Base-by-base conservation (phyloP, 768 basidiomycete genomes). In the Paxillus involutus region DNA sequence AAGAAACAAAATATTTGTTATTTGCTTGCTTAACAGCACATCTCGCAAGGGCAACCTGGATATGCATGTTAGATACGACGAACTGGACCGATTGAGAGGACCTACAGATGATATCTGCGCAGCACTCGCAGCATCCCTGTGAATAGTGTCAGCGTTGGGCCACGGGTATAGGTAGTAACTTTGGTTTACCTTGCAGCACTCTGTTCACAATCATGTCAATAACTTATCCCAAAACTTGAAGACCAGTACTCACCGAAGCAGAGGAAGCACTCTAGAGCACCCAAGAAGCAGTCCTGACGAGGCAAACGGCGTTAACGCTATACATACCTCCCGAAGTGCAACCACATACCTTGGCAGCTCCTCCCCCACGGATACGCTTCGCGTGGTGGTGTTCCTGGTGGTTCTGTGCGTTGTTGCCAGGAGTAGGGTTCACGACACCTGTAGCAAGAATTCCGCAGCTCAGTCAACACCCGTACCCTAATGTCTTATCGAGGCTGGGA, bases 1-100 rank as follows among this genome's bases (percentile, higher is more conserved):
- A 43, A 37, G 12, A 13, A 58, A 61, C 57, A 64, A 24, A 0
- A 37, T 32, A 26, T 1, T 33, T 41, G 26, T 26, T 21, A 12
- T 17, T 36, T n/a, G 12, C 4, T 6, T 40, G 51, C 44, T 74
- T 75, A 85, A 67, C 86, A 88, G 67, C 82, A 84, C 81, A 88
- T 81, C 73, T 89, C 88, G 75, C 88, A 89, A 9, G 88, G 88
- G 77, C 86, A 89, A 71, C 87, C 87, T 89, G 58, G 6, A 49
- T 9, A 43, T 21, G 29, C 3, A 14, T 8, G 8, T 59, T 42
- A 66, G 57, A 17, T 51, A 47, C 33, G n/a, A 32, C 1, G 4
- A 12, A 41, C 24, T 30, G 17, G 5, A 24, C 17, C 48, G 7
- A 44, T 12, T 16, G 14, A 17, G 16, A 13, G 9, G 29, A 63